Conservation (phyloP, 495 filamentous ascomycete species). For the Neurospora sp. region DNA sequence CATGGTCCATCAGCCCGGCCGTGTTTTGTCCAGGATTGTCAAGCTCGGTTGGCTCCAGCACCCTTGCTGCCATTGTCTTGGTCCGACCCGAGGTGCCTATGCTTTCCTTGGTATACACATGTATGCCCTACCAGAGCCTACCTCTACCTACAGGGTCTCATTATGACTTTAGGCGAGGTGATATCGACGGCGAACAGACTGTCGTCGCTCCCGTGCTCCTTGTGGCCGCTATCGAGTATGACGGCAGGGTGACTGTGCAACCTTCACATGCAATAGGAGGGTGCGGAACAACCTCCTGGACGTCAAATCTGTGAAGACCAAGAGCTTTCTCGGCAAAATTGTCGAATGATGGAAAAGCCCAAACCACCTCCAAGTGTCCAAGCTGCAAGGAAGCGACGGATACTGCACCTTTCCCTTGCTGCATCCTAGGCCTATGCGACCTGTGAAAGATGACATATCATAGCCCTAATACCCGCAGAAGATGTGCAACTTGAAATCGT, state of each 20-base stretch:
- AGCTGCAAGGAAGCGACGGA: neutral
- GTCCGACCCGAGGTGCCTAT: neutral
- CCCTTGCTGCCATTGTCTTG: neutral
- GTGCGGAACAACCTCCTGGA: neutral
- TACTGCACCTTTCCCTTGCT: neutral
- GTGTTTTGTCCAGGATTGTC: neutral
- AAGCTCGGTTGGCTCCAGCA: neutral
- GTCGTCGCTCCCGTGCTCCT: neutral
- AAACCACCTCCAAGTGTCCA: neutral
- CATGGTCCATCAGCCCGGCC: neutral
- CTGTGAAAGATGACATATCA: neutral
- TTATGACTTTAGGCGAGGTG: neutral
- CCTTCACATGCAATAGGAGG: neutral
- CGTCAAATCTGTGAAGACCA: neutral
- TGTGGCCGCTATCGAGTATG: neutral
- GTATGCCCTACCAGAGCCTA: neutral
- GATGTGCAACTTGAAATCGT: neutral
- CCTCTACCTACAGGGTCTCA: neutral
- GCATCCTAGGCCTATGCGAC: neutral
- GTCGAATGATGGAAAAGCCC: neutral
- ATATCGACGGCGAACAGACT: neutral
- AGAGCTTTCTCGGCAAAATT: neutral
- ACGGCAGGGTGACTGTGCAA: neutral
- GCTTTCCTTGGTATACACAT: neutral
- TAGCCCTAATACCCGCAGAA: neutral